Conservation (phyloP, 164 flowering plant species). For the Hamamelis virginiana region DNA sequence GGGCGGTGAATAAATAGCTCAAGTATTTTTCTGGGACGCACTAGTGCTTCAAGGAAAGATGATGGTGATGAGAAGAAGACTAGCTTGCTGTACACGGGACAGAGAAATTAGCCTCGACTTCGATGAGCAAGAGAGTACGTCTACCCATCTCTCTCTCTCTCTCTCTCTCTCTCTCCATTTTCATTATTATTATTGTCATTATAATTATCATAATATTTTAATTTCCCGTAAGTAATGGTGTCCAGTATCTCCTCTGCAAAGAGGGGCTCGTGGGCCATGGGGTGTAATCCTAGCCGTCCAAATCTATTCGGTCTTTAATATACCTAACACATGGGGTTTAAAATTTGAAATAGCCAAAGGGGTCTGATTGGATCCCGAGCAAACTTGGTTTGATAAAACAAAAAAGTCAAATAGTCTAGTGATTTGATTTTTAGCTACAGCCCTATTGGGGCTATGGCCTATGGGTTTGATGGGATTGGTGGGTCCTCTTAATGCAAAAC, state of each 20-base stretch:
- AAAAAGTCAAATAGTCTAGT: background rate
- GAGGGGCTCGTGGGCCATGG: conserved; percentile 1
- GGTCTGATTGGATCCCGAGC: background rate
- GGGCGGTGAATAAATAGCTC: background rate
- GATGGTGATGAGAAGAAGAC: conserved; percentile 50
- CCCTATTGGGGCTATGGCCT: background rate
- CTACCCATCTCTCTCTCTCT: background rate
- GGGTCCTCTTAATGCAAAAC: background rate
- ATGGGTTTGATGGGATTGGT: background rate
- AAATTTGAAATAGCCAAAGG: background rate
- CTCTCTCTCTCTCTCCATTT: background rate
- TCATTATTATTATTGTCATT: background rate
- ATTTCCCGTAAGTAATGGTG: conserved; percentile 2
- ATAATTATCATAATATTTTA: background rate
- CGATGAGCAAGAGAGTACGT: conserved; percentile 78
- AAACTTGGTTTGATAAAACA: background rate
- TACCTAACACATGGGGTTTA: conserved; percentile 4
- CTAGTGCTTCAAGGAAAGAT: background rate
- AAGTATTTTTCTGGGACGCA: background rate
- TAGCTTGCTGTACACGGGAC: conserved; percentile 68
- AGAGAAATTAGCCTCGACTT: conserved; percentile 66
- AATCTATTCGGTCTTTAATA: background rate
- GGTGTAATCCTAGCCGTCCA: background rate
- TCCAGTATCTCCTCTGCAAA: background rate
- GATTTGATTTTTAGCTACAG: background rate